Percentiles rank a stretch among this genome's conserved stretches.
Conservation (phyloP, 2,329 filamentous ascomycete species). For the Beauveria australis region DNA sequence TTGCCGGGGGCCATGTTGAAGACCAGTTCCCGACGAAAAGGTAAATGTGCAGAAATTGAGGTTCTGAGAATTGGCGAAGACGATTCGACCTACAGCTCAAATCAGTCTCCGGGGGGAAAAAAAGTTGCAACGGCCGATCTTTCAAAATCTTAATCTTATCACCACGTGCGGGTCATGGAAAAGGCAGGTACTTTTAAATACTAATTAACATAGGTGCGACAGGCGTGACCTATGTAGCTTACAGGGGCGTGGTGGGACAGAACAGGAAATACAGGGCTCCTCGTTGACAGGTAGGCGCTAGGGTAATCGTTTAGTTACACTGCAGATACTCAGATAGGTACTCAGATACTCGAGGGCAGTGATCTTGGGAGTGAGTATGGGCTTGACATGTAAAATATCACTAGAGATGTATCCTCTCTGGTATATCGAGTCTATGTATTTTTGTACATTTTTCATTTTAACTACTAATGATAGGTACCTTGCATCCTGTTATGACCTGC, state of each 20-base stretch:
- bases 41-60: not conserved
- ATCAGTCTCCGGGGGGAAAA: not conserved
- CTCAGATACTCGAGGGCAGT: not conserved
- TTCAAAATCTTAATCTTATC: slow-evolving; percentile 11
- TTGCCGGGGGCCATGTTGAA: slow-evolving; percentile 25
- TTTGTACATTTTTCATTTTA: too few relatives aligned
- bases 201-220: not conserved
- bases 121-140: slow-evolving; percentile 1
- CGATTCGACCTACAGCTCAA: slow-evolving; percentile 8
- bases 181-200: not conserved
- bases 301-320: not conserved
- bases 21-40: not conserved
- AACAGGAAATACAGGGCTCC: not conserved
- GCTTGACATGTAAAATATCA: too few relatives aligned
- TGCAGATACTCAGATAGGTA: not conserved
- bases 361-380: not conserved
- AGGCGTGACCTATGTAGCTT: not conserved
- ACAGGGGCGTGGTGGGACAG: not conserved
- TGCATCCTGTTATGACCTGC: not conserved
- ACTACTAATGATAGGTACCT: not conserved
- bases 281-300: not conserved
- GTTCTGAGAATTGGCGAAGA: slow-evolving; percentile 1
- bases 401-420: not conserved
- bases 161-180: slow-evolving; percentile 47
- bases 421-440: not conserved